Evolutionary conservation across 2,329 filamentous ascomycete species (phyloP).

Genomic region (Rutstroemia sp.): DNA sequence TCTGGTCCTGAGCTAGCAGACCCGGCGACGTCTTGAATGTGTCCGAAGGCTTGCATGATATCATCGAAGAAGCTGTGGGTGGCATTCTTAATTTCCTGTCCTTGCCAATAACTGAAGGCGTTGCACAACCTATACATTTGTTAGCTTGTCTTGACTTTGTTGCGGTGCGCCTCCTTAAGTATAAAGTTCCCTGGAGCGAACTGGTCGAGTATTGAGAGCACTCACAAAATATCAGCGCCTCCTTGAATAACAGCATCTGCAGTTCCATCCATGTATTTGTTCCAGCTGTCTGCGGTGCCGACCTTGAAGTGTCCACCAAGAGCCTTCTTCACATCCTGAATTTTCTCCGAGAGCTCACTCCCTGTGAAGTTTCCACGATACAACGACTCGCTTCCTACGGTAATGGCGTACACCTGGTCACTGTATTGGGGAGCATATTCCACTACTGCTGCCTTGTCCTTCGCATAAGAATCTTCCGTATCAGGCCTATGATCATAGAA

Average conservation of each 20-base stretch:
- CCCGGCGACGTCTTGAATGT: slow-evolving; percentile 53
- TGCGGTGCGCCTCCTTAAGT: not conserved
- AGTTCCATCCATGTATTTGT: slow-evolving; percentile 62
- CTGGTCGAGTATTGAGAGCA: not conserved
- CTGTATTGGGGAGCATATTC: slow-evolving; percentile 41
- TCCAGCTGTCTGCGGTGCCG: slow-evolving; percentile 67
- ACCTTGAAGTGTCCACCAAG: slow-evolving; percentile 47
- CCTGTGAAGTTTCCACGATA: slow-evolving; percentile 63
- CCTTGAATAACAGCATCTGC: slow-evolving; percentile 54
- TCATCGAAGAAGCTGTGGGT: slow-evolving; percentile 60
- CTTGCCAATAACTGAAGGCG: slow-evolving; percentile 69
- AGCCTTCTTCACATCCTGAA: slow-evolving; percentile 50
- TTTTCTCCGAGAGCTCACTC: slow-evolving; percentile 50
- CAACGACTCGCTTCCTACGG: slow-evolving; percentile 62
- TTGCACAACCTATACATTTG: slow-evolving; percentile 44
- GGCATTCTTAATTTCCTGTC: slow-evolving; percentile 44
- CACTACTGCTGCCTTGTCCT: slow-evolving; percentile 52
- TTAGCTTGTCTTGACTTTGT: not conserved
- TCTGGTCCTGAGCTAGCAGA: slow-evolving; percentile 45
- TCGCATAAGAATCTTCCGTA: slow-evolving; percentile 50
- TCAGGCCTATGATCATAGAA: slow-evolving; percentile 42
- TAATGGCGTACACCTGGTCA: slow-evolving; percentile 58
- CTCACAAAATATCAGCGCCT: slow-evolving; percentile 42
- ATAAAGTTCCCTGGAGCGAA: not conserved
- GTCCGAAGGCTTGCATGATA: slow-evolving; percentile 54